Evolutionary conservation across 495 filamentous ascomycete species (phyloP).

Genomic region (Hypoxylon trugodes): DNA sequence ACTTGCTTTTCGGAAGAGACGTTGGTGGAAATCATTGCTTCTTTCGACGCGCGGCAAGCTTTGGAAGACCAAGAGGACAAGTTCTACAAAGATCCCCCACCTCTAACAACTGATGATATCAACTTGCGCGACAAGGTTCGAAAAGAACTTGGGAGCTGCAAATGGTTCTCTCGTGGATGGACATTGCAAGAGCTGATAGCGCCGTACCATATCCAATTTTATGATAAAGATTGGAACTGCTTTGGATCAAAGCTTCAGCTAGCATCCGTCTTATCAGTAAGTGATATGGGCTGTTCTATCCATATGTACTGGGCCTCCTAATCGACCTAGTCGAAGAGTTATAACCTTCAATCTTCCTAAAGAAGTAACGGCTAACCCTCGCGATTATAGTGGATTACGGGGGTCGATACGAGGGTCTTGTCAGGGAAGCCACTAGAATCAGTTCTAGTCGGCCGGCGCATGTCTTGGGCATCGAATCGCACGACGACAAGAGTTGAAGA

Average conservation of each 20-base stretch:
- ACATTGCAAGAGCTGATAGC: constrained; percentile 44
- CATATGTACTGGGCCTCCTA: too few species aligned
- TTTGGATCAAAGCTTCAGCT: constrained; percentile 44
- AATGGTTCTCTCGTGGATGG: constrained; percentile 44
- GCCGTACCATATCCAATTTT: constrained; percentile 28
- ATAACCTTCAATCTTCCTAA: too few species aligned
- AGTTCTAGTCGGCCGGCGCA: constrained; percentile 37
- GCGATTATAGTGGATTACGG: constrained; percentile 41
- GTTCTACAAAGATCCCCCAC: constrained; percentile 21
- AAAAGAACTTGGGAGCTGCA: constrained; percentile 16
- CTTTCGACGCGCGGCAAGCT: constrained; percentile 24
- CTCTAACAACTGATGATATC: constrained; percentile 17
- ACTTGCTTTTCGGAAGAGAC: constrained; percentile 5
- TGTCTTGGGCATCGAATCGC: constrained; percentile 43
- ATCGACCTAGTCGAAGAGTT: too few species aligned
- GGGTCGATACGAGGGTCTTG: constrained; percentile 36
- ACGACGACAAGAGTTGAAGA: constrained; percentile 41
- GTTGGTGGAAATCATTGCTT: constrained; percentile 12
- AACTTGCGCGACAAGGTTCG: constrained; percentile 24
- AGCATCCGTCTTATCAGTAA: constrained; percentile 32
- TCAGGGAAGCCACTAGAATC: constrained; percentile 24
- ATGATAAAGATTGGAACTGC: constrained; percentile 33
- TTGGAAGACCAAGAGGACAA: constrained; percentile 3
- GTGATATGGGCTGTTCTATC: too few species aligned
- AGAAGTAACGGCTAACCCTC: too few species aligned